Base-by-base conservation (phyloP, 768 basidiomycete species). In the Russula sp. region DNA sequence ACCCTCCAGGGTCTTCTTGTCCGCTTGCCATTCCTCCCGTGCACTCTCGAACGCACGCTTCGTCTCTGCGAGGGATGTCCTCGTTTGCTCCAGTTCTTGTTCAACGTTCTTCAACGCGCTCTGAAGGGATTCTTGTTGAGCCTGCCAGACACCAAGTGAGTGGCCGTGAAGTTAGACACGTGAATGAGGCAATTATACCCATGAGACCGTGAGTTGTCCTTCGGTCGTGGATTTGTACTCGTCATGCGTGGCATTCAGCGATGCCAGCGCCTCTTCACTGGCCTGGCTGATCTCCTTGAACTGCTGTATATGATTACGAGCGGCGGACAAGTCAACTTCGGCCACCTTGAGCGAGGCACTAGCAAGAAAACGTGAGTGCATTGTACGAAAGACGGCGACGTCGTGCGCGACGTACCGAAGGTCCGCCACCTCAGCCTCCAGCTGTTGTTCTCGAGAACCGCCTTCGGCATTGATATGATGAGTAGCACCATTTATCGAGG, bases 281-380 rank as follows among this genome's bases (percentile, higher is more conserved):
- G 90, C 87, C 68, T 86, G 82, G 63, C 87, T 88, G 67, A 95
- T 93, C 65, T 88, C 85, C 70, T 90, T 83, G 82, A 88, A 94
- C 71, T 94, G 93, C 61, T 88, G 82, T 34, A 87, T 85, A 68
- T 93, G 89, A 48, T 75, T 81, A 58, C 81, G 81, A 1, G 90
- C 86, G 20, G 83, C 76, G 10, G 83, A 78, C 39, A 93, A 80
- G 66, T 93, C 92, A 25, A 89, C 80, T 71, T 93, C 85, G 2
- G 86, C 79, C 2, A 90, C 78, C 74, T 90, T 92, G 55, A 95
- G 77, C 32, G 86, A 77, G 42, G 86, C 83, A 13, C 91, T 93
- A 68, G 14, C 36, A 43, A 2, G 36, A 41, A 41, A 14, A 16
- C 43, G 34, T 49, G 18, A 41, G 41, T 38, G 14, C 10, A 2